Evolutionary conservation across 1,284 basidiomycete species (phyloP).

Genomic region (Malassezia obtusa): DNA sequence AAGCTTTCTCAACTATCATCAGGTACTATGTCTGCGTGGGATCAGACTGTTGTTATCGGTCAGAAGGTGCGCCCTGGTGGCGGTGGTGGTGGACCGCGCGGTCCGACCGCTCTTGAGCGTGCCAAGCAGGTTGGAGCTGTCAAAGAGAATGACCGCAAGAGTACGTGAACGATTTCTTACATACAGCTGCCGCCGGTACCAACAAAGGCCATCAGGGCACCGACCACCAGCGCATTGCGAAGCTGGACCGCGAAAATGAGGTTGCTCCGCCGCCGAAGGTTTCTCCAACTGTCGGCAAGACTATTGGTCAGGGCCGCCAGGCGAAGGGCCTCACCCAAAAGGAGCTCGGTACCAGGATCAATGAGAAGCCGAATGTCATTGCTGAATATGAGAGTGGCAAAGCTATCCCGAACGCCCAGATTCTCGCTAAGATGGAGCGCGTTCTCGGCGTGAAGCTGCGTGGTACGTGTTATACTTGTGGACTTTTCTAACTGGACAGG

Average conservation of each 20-base stretch:
- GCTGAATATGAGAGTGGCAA: conserved; percentile 76
- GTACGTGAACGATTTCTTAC: conserved; percentile 20
- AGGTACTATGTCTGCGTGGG: conserved; percentile 24
- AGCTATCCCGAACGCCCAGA: conserved; percentile 79
- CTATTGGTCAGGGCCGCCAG: conserved; percentile 72
- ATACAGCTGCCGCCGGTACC: conserved; percentile 27
- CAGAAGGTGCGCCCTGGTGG: conserved; percentile 56
- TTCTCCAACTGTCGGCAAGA: conserved; percentile 67
- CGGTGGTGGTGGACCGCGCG: conserved; percentile 58
- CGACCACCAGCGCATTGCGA: conserved; percentile 44
- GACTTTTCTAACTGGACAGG: conserved; percentile 13
- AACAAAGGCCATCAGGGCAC: conserved; percentile 42
- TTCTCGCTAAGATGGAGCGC: conserved; percentile 85
- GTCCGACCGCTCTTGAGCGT: conserved; percentile 40
- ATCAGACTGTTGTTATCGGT: conserved; percentile 59
- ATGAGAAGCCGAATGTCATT: conserved; percentile 75
- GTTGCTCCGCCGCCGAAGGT: conserved; percentile 87
- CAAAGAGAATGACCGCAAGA: conserved; percentile 51
- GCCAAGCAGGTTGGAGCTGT: conserved; percentile 50
- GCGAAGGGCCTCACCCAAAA: conserved; percentile 76
- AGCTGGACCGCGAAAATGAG: conserved; percentile 59
- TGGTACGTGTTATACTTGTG: conserved; percentile 53
- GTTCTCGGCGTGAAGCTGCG: conserved; percentile 81
- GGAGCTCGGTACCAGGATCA: conserved; percentile 83
- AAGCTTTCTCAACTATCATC: not conserved